These are phyloP conservation scores for Trichoderma guizhouense DNA, from an alignment of 2,329 filamentous ascomycete genomes.

Conservation along the genomic window DNA sequence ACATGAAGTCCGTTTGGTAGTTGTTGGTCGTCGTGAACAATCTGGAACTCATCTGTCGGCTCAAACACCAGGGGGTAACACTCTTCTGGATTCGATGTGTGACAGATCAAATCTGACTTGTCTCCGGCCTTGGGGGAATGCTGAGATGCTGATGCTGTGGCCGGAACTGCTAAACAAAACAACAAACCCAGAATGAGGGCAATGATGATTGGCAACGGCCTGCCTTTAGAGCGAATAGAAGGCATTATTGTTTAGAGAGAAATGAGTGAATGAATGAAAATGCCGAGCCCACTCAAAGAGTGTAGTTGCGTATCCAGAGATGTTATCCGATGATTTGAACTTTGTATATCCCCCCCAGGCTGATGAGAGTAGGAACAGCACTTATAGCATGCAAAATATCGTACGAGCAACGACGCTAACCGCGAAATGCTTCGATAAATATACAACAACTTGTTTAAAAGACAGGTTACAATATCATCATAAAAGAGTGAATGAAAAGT, in stretches of 20 bases:
- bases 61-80: conserved; percentile 65
- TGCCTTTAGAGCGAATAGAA: background rate
- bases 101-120: conserved; percentile 57
- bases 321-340: background rate
- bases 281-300: too few relatives aligned
- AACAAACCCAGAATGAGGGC: conserved; percentile 29
- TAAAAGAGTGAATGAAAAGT: background rate
- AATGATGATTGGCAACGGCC: conserved; percentile 21
- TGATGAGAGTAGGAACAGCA: background rate
- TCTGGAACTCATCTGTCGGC: conserved; percentile 62
- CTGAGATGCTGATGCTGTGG: conserved; percentile 30
- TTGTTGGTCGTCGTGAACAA: conserved; percentile 61
- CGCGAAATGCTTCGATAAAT: background rate
- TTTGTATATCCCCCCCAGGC: background rate
- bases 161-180: conserved; percentile 27
- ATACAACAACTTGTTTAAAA: background rate
- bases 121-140: conserved; percentile 20
- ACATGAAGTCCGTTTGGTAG: conserved; percentile 64
- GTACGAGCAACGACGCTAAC: background rate
- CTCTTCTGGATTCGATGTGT: conserved; percentile 55
- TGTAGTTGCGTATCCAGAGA: background rate
- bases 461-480: background rate
- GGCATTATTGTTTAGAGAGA: background rate
- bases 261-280: background rate
- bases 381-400: background rate